These are phyloP conservation scores for Trametes polyzona DNA, from an alignment of 1,284 basidiomycete species.

Conservation along the genomic window DNA sequence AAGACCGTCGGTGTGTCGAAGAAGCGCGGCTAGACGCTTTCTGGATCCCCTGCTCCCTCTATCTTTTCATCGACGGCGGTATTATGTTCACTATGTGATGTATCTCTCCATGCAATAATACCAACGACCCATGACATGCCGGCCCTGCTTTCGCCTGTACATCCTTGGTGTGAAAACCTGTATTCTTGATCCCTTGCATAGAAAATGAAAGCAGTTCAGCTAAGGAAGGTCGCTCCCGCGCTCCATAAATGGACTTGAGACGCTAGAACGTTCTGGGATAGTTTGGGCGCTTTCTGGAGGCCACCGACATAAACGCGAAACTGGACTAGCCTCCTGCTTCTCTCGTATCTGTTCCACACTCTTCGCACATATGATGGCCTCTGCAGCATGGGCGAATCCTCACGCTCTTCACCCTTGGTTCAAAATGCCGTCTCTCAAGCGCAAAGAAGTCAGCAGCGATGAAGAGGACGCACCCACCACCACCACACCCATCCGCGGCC, in stretches of 20 bases:
- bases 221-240: background rate
- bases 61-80: conserved; percentile 25
- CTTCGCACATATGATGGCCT: conserved; percentile 29
- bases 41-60: conserved; percentile 3
- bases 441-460: conserved; percentile 41
- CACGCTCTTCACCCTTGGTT: conserved; percentile 60
- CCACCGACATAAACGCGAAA: conserved; percentile 5
- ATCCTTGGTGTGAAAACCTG: background rate
- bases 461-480: conserved; percentile 20
- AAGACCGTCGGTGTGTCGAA: conserved; percentile 94
- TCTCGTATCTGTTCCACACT: background rate
- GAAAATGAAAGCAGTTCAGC: background rate
- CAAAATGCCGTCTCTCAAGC: conserved; percentile 49
- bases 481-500: conserved; percentile 16
- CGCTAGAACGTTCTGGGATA: conserved; percentile 25
- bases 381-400: conserved; percentile 36
- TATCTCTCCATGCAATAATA: conserved; percentile 27
- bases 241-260: conserved; percentile 2
- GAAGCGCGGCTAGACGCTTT: conserved; percentile 75
- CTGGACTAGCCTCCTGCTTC: background rate
- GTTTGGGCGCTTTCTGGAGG: conserved; percentile 24
- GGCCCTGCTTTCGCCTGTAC: conserved; percentile 7
- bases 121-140: conserved; percentile 27
- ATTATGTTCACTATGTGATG: conserved; percentile 29
- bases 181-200: background rate